These are phyloP conservation scores for Phytophthora foliorum DNA, from an alignment of 352 stramenopile species.

Conservation along the genomic window DNA sequence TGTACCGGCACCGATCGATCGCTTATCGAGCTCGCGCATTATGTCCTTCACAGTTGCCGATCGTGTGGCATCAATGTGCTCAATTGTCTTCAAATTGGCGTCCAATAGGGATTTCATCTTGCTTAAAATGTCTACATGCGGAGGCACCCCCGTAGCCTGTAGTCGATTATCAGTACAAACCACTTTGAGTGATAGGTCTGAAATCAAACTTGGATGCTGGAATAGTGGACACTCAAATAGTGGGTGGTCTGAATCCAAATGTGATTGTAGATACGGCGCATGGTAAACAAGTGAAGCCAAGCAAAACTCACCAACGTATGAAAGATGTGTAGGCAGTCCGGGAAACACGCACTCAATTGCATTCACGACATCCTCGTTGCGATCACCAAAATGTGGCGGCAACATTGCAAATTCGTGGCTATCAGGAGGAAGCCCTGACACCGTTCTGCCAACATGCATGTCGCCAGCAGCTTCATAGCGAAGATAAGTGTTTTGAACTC, in stretches of 20 bases:
- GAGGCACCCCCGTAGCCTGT: slow-evolving; percentile 19
- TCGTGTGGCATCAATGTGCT: slow-evolving; percentile 10
- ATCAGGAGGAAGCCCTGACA: slow-evolving; percentile 17
- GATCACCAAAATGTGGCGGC: slow-evolving; percentile 27
- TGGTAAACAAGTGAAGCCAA: slow-evolving; percentile 20
- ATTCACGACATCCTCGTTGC: slow-evolving; percentile 1
- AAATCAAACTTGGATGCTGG: slow-evolving; percentile 3
- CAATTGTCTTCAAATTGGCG: not conserved
- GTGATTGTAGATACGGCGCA: not conserved
- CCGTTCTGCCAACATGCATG: slow-evolving; percentile 32
- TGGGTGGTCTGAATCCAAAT: not conserved
- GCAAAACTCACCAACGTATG: slow-evolving; percentile 20
- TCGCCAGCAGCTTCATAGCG: slow-evolving; percentile 26
- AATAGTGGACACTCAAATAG: slow-evolving; percentile 18
- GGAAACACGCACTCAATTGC: slow-evolving; percentile 17
- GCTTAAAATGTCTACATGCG: slow-evolving; percentile 20
- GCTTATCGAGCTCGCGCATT: slow-evolving; percentile 16
- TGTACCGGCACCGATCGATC: slow-evolving; percentile 20
- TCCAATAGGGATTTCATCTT: slow-evolving; percentile 20
- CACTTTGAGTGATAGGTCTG: not conserved
- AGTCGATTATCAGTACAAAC: slow-evolving; percentile 6
- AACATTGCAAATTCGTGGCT: slow-evolving; percentile 23
- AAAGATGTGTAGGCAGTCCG: slow-evolving; percentile 3
- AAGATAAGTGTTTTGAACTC: slow-evolving; percentile 33
- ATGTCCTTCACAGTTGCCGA: slow-evolving; percentile 10